Conservation (phyloP, 1,284 basidiomycete species). For the Schizophyllum amplum region DNA sequence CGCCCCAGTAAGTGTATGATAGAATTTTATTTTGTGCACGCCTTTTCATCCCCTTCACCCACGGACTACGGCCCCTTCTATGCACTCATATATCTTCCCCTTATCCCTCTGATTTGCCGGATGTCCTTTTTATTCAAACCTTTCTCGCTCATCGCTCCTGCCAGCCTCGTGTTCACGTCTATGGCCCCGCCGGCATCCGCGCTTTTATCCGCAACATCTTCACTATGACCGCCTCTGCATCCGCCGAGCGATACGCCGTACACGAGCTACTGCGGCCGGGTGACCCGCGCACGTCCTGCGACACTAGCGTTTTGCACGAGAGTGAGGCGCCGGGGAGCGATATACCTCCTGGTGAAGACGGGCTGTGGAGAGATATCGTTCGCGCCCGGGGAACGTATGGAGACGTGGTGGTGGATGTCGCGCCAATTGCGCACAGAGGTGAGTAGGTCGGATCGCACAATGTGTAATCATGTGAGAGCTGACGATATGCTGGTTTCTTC, state of each 20-base stretch:
- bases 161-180: constrained; percentile 66
- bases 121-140: too few species aligned
- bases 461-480: too few species aligned
- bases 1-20: background rate
- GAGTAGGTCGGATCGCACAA: constrained; percentile 14
- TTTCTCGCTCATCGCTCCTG: background rate
- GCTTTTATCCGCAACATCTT: constrained; percentile 69
- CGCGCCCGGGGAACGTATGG: constrained; percentile 25
- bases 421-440: constrained; percentile 80
- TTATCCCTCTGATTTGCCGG: background rate
- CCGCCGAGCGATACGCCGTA: constrained; percentile 65
- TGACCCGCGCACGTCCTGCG: constrained; percentile 29
- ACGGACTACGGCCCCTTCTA: too few species aligned
- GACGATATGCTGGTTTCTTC: too few species aligned
- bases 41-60: too few species aligned
- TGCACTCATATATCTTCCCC: too few species aligned
- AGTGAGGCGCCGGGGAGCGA: constrained; percentile 68
- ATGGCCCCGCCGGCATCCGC: constrained; percentile 80
- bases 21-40: too few species aligned
- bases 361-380: constrained; percentile 63
- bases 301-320: constrained; percentile 41
- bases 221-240: constrained; percentile 58
- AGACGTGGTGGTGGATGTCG: constrained; percentile 62
- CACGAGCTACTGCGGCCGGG: constrained; percentile 68
- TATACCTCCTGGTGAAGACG: constrained; percentile 52